phyloP scores from a whole-genome alignment of 202 grass and related monocot genomes.

The Cymbopogon flexuosus region DNA sequence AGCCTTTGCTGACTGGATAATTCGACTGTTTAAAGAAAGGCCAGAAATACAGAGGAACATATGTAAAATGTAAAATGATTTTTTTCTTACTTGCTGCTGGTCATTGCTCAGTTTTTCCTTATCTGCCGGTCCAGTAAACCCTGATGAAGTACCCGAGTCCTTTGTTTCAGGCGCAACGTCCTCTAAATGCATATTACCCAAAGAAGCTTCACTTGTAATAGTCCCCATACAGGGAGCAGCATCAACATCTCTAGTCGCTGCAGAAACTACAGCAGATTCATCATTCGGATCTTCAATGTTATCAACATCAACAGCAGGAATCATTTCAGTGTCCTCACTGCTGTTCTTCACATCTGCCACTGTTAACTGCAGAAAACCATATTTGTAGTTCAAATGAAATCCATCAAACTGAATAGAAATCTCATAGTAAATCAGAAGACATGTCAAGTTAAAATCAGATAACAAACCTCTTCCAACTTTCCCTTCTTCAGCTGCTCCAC shows the following conservation, averaged over 20 bases:
- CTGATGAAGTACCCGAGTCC: slow-evolving; percentile 3
- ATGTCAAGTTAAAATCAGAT: slow-evolving; percentile 8
- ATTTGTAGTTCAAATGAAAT: slow-evolving; percentile 19
- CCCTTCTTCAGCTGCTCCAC: slow-evolving; percentile 58
- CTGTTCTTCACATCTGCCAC: slow-evolving; percentile 21
- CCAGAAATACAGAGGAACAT: slow-evolving; percentile 15
- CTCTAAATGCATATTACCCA: slow-evolving; percentile 33
- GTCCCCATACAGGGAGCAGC: slow-evolving; percentile 22
- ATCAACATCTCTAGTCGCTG: slow-evolving; percentile 21
- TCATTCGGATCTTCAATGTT: slow-evolving; percentile 20
- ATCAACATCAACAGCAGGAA: slow-evolving; percentile 31
- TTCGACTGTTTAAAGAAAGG: not conserved
- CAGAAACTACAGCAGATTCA: slow-evolving; percentile 34
- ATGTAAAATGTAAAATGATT: slow-evolving; percentile 18
- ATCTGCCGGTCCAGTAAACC: slow-evolving; percentile 21
- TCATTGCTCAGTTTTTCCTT: slow-evolving; percentile 24
- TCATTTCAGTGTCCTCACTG: slow-evolving; percentile 33
- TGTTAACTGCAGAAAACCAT: slow-evolving; percentile 43
- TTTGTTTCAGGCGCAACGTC: slow-evolving; percentile 17
- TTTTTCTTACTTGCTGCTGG: slow-evolving; percentile 34
- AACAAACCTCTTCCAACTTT: slow-evolving; percentile 58
- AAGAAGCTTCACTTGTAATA: slow-evolving; percentile 18
- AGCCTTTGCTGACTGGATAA: slow-evolving; percentile 45
- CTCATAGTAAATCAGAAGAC: slow-evolving; percentile 3
- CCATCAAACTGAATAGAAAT: not conserved